Conservation (phyloP, 1,284 basidiomycete genomes). For the Cutaneotrichosporon arboriforme region DNA sequence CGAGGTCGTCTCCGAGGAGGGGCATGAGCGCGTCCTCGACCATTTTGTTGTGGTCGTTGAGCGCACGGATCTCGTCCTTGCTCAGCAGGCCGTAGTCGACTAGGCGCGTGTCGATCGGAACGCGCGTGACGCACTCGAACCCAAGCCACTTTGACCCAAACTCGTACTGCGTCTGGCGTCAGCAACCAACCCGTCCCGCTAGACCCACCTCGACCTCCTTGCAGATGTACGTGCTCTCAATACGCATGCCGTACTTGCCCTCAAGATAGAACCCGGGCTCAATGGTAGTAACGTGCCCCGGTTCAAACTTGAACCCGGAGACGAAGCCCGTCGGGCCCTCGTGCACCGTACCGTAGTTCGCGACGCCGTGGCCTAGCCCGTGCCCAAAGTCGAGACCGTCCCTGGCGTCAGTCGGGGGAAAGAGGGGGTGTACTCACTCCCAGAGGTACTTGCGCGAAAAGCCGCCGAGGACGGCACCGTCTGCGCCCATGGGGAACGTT, state of each 20-base stretch:
- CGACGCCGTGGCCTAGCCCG: constrained; percentile 45
- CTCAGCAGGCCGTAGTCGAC: constrained; percentile 77
- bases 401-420: constrained; percentile 15
- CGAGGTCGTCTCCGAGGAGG: constrained; percentile 51
- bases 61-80: constrained; percentile 79
- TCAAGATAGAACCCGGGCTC: constrained; percentile 61
- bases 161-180: constrained; percentile 40
- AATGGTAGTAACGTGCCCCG: constrained; percentile 83
- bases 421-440: constrained; percentile 50
- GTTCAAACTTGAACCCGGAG: constrained; percentile 56
- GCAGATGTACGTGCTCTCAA: constrained; percentile 75
- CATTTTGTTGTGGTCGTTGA: constrained; percentile 83
- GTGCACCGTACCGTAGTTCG: constrained; percentile 37
- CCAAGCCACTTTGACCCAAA: constrained; percentile 75
- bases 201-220: constrained; percentile 58
- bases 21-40: constrained; percentile 69
- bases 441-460: constrained; percentile 78
- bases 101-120: constrained; percentile 89
- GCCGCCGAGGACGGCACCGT: constrained; percentile 72
- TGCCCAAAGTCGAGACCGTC: constrained; percentile 72
- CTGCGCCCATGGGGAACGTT: constrained; percentile 81
- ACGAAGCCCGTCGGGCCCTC: constrained; percentile 38
- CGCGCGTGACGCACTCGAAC: constrained; percentile 82
- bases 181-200: constrained; percentile 30
- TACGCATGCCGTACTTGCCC: constrained; percentile 79